These are phyloP conservation scores for Phytophthora agathidicida DNA, from an alignment of 352 stramenopile species.

Conservation along the genomic window DNA sequence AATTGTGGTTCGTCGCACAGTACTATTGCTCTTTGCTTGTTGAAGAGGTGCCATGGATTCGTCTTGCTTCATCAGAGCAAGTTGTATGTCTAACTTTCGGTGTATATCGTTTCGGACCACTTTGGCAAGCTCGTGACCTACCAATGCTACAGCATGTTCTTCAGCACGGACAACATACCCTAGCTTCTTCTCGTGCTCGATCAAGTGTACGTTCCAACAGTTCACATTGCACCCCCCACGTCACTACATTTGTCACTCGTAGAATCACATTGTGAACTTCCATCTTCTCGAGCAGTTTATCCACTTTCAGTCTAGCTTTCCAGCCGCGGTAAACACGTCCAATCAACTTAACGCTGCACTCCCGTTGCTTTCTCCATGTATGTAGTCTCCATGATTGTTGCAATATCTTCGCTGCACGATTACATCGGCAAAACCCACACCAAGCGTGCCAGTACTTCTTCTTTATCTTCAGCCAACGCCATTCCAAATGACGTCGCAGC, in stretches of 20 bases:
- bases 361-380: constrained; percentile 1
- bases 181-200: background rate
- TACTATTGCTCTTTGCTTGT: background rate
- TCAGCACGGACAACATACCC: constrained; percentile 3
- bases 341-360: background rate
- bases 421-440: constrained; percentile 4
- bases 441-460: constrained; percentile 8
- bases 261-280: constrained; percentile 11
- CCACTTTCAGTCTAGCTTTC: background rate
- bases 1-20: background rate
- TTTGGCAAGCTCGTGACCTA: constrained; percentile 14
- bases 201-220: background rate
- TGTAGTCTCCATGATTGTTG: constrained; percentile 15
- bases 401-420: constrained; percentile 4
- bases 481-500: constrained; percentile 11
- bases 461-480: constrained; percentile 7
- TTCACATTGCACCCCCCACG: constrained; percentile 8
- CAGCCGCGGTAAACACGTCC: constrained; percentile 14
- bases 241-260: background rate
- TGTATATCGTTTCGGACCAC: constrained; percentile 21
- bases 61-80: constrained; percentile 1
- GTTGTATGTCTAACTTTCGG: constrained; percentile 10
- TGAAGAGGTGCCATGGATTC: background rate
- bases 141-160: background rate
- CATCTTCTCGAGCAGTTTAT: constrained; percentile 6